These are phyloP conservation scores for Phytopythium chamaehyphon DNA, from an alignment of 352 stramenopile species.

Conservation along the genomic window DNA sequence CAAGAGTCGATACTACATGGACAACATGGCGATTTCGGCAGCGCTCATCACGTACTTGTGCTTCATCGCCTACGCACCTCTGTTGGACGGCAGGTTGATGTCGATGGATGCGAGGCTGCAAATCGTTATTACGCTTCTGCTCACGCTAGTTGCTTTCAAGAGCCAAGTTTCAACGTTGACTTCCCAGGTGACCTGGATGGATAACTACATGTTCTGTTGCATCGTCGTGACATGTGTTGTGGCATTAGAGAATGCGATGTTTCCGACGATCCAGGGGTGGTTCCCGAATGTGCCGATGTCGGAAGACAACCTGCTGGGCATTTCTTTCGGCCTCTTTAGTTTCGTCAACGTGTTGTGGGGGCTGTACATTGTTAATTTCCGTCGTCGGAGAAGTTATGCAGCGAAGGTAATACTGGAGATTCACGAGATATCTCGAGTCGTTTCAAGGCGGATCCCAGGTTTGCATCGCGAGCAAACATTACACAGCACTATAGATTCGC, in stretches of 20 bases:
- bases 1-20: constrained; percentile 45
- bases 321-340: constrained; percentile 34
- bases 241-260: constrained; percentile 52
- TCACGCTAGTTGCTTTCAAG: constrained; percentile 68
- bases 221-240: constrained; percentile 50
- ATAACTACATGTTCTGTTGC: constrained; percentile 63
- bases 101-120: constrained; percentile 46
- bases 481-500: constrained; percentile 13
- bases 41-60: constrained; percentile 51
- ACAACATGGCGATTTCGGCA: constrained; percentile 39
- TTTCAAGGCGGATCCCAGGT: constrained; percentile 22
- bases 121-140: constrained; percentile 53
- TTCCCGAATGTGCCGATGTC: constrained; percentile 17
- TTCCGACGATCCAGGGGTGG: constrained; percentile 22
- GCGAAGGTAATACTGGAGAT: constrained; percentile 24
- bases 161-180: constrained; percentile 39
- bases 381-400: constrained; percentile 19
- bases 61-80: constrained; percentile 40
- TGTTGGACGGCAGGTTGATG: constrained; percentile 28
- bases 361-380: constrained; percentile 16
- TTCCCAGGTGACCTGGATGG: constrained; percentile 50
- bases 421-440: constrained; percentile 32
- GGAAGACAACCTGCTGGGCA: constrained; percentile 25
- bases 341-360: constrained; percentile 36
- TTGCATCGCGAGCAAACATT: constrained; percentile 21